Evolutionary conservation across 2,329 filamentous ascomycete genomes (phyloP).

Genomic region (Madurella mycetomatis): DNA sequence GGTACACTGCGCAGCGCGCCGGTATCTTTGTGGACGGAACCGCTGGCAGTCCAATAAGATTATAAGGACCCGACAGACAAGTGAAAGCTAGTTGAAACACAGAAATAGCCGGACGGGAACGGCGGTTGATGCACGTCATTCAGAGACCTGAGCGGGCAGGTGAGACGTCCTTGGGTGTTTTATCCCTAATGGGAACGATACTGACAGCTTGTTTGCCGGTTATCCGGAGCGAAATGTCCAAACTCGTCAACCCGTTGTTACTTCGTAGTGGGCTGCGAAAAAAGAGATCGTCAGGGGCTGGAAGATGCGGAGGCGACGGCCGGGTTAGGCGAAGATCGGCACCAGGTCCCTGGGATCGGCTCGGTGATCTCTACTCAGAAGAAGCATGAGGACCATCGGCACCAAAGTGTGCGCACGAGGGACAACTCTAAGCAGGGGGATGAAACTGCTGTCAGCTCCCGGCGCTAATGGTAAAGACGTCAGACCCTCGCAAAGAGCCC

Average conservation of each 20-base stretch:
- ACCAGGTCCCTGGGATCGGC: constrained; percentile 2
- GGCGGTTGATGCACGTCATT: not conserved
- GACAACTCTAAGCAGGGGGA: constrained; percentile 3
- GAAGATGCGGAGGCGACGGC: constrained; percentile 7
- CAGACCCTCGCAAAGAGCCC: not conserved
- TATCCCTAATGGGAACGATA: not conserved
- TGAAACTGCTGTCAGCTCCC: constrained; percentile 7
- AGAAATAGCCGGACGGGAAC: not conserved
- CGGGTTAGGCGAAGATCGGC: constrained; percentile 16
- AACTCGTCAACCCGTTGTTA: not conserved
- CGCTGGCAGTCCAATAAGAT: too few species aligned
- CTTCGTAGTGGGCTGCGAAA: not conserved
- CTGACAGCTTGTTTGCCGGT: not conserved
- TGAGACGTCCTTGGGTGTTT: not conserved
- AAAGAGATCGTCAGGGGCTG: constrained; percentile 18
- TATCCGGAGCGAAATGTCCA: not conserved
- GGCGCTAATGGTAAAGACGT: not conserved
- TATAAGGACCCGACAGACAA: too few species aligned
- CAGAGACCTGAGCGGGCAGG: not conserved
- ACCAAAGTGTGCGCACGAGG: not conserved
- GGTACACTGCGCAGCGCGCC: too few species aligned
- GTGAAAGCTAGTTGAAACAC: too few species aligned
- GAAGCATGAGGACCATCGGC: not conserved
- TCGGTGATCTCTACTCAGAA: constrained; percentile 9
- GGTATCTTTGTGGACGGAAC: too few species aligned